Evolutionary conservation across 1,139 yeast genomes (phyloP).

Genomic region (Candida anutae): DNA sequence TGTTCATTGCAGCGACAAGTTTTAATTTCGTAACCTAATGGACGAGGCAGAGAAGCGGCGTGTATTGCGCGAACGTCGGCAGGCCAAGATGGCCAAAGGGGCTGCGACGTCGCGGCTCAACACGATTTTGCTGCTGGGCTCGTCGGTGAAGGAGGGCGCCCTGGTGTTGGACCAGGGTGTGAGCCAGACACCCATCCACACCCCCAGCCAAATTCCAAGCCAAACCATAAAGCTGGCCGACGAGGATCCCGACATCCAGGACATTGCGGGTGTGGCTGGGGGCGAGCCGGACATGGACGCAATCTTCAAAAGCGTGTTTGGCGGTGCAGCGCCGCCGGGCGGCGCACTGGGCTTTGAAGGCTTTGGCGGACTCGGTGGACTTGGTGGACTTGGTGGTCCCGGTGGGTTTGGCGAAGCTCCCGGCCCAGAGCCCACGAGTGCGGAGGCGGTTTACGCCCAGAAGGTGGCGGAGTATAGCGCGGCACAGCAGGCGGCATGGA

Average conservation of each 20-base stretch:
- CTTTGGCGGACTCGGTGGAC: conserved; percentile 11
- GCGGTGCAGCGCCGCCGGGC: conserved; percentile 5
- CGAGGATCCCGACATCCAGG: conserved; percentile 30
- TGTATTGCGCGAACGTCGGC: conserved; percentile 59
- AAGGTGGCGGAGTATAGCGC: conserved; percentile 23
- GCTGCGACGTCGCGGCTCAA: conserved; percentile 50
- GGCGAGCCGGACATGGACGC: conserved; percentile 23
- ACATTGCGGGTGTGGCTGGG: conserved; percentile 13
- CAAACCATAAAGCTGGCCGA: conserved; percentile 7
- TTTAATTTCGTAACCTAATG: too few species aligned
- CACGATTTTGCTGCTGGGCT: conserved; percentile 35
- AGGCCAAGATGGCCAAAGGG: conserved; percentile 58
- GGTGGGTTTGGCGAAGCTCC: too few species aligned
- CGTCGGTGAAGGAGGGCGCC: conserved; percentile 28
- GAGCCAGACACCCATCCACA: background rate
- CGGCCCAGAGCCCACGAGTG: conserved; percentile 4
- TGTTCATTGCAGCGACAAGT: too few species aligned
- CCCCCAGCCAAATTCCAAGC: conserved; percentile 1
- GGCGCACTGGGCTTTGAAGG: conserved; percentile 29
- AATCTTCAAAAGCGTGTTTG: conserved; percentile 27
- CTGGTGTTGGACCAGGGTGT: conserved; percentile 28
- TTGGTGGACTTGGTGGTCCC: conserved; percentile 9
- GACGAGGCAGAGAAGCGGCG: conserved; percentile 63
- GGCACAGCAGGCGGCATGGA: conserved; percentile 28
- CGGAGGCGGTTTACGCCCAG: conserved; percentile 14